Evolutionary conservation across 805 yeast genomes (phyloP), one percentile per base, ranked within the genome.

Genomic region (Pichia gijzeniarum): DNA sequence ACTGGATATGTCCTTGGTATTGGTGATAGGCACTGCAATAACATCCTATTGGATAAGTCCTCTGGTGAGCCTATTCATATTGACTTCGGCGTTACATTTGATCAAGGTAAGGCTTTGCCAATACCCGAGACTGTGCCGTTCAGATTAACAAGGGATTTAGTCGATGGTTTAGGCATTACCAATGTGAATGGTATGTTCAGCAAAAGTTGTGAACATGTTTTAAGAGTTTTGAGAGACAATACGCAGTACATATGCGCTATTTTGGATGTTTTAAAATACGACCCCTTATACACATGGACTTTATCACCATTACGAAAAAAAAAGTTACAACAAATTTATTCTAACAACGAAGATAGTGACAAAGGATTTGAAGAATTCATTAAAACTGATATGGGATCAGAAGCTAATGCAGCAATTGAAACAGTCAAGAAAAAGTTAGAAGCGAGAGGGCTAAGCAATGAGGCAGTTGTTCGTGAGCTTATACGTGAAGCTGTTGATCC

Each of bases 61-160:
- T 74, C 86, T 0, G 98, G 98, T 0, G 96, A 90, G 55, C 95
- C 96, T 0, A 81, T 93, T 21, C 99, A 95, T 60, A 95, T 93
- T 53, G 99, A 93, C 62, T 67, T 93, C 16, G 99, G 99, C 0
- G 90, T 93, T 38, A 95, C 98, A 0, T 93, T 93, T 67, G 99
- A 93, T 61, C 96, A 89, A 57, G 99, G 98, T 0, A 80, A 76
- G 54, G 65, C 80, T 13, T 68, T 93, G 34, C 82, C 91, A 0
- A 76, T 91, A 8, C 99, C 99, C 0, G 99, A 93, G 57, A 73
- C 85, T 0, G 95, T 95, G 5, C 99, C 99, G 4, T 95, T 93
- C 60, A 67, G 99, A 50, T 67, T 95, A 31, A 87, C 98, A 0
- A 69, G 95, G 47, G 97, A 95, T 60, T 72, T 93, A 43, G 82